A percentile compares a stretch with the other conserved stretches of the same genome.
Conservation (phyloP, 768 basidiomycete species). For the Phaffia australis region DNA sequence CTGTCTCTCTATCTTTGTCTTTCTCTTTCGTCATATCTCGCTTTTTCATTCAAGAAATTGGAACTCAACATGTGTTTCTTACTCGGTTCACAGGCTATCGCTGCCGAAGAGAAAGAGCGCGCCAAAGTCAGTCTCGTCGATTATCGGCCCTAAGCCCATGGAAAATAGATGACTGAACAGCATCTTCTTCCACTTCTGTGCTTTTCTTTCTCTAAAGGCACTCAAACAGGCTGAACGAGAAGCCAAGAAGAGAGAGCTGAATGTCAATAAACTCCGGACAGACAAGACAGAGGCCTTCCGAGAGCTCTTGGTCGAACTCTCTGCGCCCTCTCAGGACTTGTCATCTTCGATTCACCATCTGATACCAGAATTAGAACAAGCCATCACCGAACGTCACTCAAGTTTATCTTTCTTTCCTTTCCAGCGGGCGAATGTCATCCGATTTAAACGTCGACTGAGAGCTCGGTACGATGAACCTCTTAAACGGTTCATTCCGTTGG, state of each 20-base stretch:
- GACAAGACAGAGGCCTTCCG: slow-evolving; percentile 34
- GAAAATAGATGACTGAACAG: not conserved
- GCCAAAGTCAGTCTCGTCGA: not conserved
- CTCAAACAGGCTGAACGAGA: slow-evolving; percentile 26
- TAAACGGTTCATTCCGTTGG: slow-evolving; percentile 32
- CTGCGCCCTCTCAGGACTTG: slow-evolving; percentile 30
- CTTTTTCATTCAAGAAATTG: not conserved
- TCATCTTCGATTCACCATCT: slow-evolving; percentile 24
- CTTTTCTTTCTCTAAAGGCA: not conserved
- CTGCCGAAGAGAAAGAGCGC: slow-evolving; percentile 5
- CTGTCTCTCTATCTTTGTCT: too few species aligned
- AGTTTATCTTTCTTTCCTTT: slow-evolving; percentile 13
- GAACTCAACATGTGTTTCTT: not conserved
- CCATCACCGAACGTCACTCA: too few species aligned
- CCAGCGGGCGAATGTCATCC: slow-evolving; percentile 27
- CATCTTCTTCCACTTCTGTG: not conserved
- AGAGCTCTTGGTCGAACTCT: slow-evolving; percentile 34
- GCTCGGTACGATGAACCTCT: slow-evolving; percentile 28
- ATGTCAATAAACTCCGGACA: slow-evolving; percentile 33
- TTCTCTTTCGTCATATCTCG: too few species aligned
- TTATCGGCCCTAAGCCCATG: not conserved
- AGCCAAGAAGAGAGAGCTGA: slow-evolving; percentile 29
- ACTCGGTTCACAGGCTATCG: not conserved
- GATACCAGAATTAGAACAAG: slow-evolving; percentile 9
- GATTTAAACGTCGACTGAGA: slow-evolving; percentile 33